Evolutionary conservation across 257 asterid genomes (phyloP).

Genomic region (Ehretia macrophylla): DNA sequence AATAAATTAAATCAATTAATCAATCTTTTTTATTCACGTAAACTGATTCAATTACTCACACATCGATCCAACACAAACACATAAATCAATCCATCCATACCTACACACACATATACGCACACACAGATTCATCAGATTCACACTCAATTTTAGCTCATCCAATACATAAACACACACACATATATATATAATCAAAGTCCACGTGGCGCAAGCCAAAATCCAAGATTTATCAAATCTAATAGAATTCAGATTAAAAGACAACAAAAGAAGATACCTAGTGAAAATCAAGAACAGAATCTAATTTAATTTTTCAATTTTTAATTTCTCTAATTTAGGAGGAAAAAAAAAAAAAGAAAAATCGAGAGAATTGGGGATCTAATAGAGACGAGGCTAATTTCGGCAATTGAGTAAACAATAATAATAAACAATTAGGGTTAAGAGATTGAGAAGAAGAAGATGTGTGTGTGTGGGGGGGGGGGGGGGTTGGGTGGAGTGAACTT

Average conservation of each 20-base stretch:
- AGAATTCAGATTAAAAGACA: conserved; percentile 2
- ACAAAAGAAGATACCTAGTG: conserved; percentile 18
- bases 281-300: conserved; percentile 10
- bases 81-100: conserved; percentile 12
- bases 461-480: conserved; percentile 8
- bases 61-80: not conserved
- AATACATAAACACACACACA: not conserved
- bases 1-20: conserved; percentile 11
- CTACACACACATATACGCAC: conserved; percentile 8
- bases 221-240: conserved; percentile 15
- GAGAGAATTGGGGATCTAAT: conserved; percentile 27
- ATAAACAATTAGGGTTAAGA: conserved; percentile 9
- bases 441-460: not conserved
- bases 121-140: not conserved
- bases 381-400: not conserved
- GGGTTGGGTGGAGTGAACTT: conserved; percentile 19
- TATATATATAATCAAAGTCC: conserved; percentile 17
- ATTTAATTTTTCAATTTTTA: conserved; percentile 12
- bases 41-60: not conserved
- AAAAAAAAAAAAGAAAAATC: not conserved
- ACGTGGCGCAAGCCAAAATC: conserved; percentile 13
- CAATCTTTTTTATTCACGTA: not conserved
- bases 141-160: not conserved
- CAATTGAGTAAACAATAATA: not conserved
- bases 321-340: too few relatives aligned